These are phyloP conservation scores for Pleurostoma richardsiae DNA, from an alignment of 2,329 filamentous ascomycete species.

Conservation along the genomic window DNA sequence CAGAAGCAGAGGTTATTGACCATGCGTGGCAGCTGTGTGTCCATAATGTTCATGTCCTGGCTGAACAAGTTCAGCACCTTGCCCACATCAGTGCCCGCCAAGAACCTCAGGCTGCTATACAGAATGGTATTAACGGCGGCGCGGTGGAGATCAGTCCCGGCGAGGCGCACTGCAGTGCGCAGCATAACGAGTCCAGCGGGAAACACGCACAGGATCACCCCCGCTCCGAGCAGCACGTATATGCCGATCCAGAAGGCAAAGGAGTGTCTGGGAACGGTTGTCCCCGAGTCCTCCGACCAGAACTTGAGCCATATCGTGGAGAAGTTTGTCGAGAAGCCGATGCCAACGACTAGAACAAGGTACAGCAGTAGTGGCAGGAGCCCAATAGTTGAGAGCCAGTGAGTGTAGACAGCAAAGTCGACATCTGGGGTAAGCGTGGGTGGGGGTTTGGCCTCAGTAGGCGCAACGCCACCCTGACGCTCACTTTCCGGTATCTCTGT, in stretches of 20 bases:
- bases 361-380: neutral
- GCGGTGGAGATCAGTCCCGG: neutral
- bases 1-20: conserved; percentile 1
- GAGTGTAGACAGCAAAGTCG: neutral
- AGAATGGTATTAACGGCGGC: neutral
- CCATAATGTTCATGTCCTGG: conserved; percentile 12
- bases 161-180: neutral
- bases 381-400: neutral
- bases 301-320: neutral
- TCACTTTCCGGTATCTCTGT: neutral
- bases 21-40: neutral
- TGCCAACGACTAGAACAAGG: neutral
- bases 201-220: neutral
- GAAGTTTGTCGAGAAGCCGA: neutral
- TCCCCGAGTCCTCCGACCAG: neutral
- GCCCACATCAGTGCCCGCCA: neutral
- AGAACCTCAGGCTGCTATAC: neutral
- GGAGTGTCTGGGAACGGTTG: neutral
- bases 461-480: neutral
- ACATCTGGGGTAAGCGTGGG: neutral
- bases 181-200: neutral
- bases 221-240: neutral
- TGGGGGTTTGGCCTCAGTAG: neutral
- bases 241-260: conserved; percentile 1
- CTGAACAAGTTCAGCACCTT: conserved; percentile 29